Conservation (phyloP, 2,329 filamentous ascomycete genomes). For the Bipolaris oryzae region DNA sequence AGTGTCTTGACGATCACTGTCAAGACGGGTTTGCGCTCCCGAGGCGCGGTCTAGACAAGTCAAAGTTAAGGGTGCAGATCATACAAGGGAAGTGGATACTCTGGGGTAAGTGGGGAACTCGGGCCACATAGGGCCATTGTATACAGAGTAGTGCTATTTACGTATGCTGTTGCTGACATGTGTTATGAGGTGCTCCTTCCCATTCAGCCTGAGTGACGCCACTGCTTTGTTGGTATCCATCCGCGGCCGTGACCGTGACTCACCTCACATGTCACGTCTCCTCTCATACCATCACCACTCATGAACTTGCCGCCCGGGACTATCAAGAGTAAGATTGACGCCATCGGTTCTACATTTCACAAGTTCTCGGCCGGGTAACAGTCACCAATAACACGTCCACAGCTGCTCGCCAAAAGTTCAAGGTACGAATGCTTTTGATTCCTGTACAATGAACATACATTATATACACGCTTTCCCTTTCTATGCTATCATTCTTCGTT, state of each 20-base stretch:
- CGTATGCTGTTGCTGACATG: no score
- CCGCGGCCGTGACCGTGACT: constrained; percentile 1
- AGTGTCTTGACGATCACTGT: background rate
- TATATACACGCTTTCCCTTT: background rate
- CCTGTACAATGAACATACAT: background rate
- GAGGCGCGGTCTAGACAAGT: background rate
- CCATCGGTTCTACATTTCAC: background rate
- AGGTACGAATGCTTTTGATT: background rate
- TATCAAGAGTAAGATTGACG: background rate
- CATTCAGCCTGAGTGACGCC: background rate
- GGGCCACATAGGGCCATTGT: no score
- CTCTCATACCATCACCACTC: background rate
- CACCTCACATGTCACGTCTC: background rate
- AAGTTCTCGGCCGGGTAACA: background rate
- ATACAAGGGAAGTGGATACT: background rate
- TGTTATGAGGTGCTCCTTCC: background rate
- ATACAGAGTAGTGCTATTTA: no score
- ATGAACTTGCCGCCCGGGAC: background rate
- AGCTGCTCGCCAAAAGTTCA: background rate
- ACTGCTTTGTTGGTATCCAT: background rate
- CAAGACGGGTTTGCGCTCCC: background rate
- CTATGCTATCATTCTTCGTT: background rate
- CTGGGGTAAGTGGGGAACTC: background rate
- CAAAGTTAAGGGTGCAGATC: background rate
- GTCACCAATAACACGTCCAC: background rate